These are phyloP conservation scores for Maudiozyma turicensis DNA, from an alignment of 805 yeast species.

Conservation along the genomic window DNA sequence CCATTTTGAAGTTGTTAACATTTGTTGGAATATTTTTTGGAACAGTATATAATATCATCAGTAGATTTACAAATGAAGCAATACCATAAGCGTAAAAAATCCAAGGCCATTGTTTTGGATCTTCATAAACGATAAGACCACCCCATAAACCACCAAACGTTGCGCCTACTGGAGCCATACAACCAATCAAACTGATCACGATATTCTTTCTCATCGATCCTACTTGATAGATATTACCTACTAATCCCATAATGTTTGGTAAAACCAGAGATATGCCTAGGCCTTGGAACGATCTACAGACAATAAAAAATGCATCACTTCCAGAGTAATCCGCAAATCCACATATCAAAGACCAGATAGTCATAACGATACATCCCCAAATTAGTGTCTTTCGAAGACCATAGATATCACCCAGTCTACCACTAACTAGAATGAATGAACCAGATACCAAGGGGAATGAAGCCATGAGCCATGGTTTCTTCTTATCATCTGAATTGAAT, in stretches of 20 bases:
- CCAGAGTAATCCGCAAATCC: conserved; percentile 47
- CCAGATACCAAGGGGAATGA: conserved; percentile 64
- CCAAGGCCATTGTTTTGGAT: conserved; percentile 23
- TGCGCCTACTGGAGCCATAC: conserved; percentile 52
- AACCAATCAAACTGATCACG: conserved; percentile 47
- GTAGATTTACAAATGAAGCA: conserved; percentile 11
- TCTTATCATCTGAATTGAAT: conserved; percentile 27
- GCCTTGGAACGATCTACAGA: conserved; percentile 54
- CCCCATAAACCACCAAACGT: conserved; percentile 43
- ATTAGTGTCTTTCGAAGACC: conserved; percentile 50
- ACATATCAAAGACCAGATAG: conserved; percentile 49
- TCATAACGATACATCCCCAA: conserved; percentile 45
- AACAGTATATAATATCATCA: conserved; percentile 16
- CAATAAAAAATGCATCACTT: conserved; percentile 40
- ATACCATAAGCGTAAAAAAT: conserved; percentile 22
- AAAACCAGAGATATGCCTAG: conserved; percentile 47
- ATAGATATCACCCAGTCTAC: conserved; percentile 61
- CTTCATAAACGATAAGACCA: conserved; percentile 31
- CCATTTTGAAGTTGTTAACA: conserved; percentile 29
- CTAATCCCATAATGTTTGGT: conserved; percentile 52
- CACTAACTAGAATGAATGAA: conserved; percentile 58
- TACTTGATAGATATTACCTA: conserved; percentile 36
- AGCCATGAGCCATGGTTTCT: conserved; percentile 58
- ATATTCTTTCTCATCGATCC: conserved; percentile 38
- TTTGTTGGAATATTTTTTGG: conserved; percentile 26